phyloP scores from a whole-genome alignment of 345 rosid species.

The Linum tenue region DNA sequence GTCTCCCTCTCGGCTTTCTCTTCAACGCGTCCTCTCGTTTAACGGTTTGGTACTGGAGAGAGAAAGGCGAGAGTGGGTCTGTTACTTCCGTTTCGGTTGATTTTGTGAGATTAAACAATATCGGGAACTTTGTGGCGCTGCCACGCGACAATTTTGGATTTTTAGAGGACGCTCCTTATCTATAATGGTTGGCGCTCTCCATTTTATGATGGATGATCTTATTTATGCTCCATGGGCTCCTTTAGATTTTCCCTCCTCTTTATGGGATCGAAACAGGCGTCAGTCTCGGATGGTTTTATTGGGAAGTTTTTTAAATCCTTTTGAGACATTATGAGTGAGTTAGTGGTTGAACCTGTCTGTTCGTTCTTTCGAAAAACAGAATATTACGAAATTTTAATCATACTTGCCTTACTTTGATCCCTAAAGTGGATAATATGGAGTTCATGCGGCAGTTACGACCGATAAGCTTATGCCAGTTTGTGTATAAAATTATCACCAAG shows the following conservation, averaged over 20 bases:
- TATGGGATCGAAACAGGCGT: too few relatives aligned
- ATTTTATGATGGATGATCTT: not conserved
- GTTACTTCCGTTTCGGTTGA: conserved; percentile 13
- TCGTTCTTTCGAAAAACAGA: too few relatives aligned
- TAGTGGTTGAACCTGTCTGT: too few relatives aligned
- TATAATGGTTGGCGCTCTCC: conserved; percentile 37
- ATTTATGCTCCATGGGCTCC: not conserved
- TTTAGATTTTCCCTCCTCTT: not conserved
- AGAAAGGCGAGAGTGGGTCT: conserved; percentile 1
- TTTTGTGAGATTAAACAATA: not conserved
- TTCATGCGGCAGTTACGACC: too few relatives aligned
- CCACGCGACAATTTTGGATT: conserved; percentile 27
- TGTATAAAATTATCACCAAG: too few relatives aligned
- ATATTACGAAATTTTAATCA: too few relatives aligned
- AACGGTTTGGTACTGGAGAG: conserved; percentile 21
- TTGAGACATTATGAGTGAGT: too few relatives aligned
- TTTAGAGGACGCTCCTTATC: conserved; percentile 37
- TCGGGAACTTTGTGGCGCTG: conserved; percentile 8
- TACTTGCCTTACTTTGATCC: too few relatives aligned
- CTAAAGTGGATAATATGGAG: too few relatives aligned
- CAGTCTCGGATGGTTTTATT: too few relatives aligned
- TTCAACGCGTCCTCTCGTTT: not conserved
- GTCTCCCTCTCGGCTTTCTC: not conserved
- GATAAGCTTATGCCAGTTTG: too few relatives aligned
- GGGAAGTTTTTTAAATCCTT: too few relatives aligned